Evolutionary conservation across 164 flowering plant genomes (phyloP).

Genomic region (Vitis rupestris): DNA sequence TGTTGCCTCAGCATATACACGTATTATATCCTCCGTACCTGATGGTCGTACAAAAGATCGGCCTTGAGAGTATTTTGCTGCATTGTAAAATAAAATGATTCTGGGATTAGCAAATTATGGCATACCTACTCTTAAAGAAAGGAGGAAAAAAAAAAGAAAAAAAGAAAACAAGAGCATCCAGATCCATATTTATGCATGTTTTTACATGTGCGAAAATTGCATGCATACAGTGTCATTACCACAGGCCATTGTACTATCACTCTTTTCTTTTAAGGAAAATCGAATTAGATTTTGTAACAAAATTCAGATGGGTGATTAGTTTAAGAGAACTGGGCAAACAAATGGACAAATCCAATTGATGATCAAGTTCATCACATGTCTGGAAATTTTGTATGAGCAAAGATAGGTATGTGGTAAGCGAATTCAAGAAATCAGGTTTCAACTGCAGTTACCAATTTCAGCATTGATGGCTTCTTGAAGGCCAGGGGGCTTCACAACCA

Average conservation of each 20-base stretch:
- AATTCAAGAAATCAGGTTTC: not conserved
- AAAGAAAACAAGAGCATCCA: not conserved
- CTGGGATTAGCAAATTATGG: not conserved
- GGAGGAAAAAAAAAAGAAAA: not conserved
- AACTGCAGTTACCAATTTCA: conserved; percentile 54
- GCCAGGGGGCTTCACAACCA: conserved; percentile 68
- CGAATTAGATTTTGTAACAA: too few species aligned
- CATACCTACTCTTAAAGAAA: not conserved
- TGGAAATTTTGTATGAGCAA: too few species aligned
- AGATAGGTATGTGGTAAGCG: not conserved
- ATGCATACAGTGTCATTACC: too few species aligned
- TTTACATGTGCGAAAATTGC: too few species aligned
- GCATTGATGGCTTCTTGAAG: conserved; percentile 82
- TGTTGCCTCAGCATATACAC: conserved; percentile 92
- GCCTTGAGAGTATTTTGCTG: conserved; percentile 75
- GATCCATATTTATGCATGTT: too few species aligned
- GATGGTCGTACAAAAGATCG: conserved; percentile 89
- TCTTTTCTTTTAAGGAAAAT: too few species aligned
- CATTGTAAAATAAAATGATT: conserved; percentile 6
- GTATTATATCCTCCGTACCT: conserved; percentile 91
- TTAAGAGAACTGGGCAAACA: too few species aligned
- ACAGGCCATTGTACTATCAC: too few species aligned
- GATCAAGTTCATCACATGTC: too few species aligned
- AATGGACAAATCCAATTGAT: too few species aligned
- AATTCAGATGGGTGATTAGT: too few species aligned